Evolutionary conservation across 2,329 filamentous ascomycete genomes (phyloP).

Genomic region (Diplodia seriata): DNA sequence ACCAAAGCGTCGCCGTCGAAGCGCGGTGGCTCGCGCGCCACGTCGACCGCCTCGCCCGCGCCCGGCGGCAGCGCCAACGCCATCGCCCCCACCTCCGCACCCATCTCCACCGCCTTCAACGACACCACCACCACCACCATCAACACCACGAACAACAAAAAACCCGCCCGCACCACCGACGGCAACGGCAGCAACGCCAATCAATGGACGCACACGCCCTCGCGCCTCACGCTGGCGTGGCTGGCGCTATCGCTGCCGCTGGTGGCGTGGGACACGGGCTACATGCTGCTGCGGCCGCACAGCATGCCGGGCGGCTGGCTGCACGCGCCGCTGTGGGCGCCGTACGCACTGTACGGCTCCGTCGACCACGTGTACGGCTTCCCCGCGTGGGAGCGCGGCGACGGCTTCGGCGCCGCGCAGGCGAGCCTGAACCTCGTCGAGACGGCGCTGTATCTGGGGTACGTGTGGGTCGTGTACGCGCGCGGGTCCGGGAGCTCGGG

Average conservation of each 20-base stretch:
- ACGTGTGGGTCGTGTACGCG: conserved; percentile 61
- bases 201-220: conserved; percentile 67
- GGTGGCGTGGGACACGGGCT: conserved; percentile 80
- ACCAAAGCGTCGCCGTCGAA: conserved; percentile 43
- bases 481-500: conserved; percentile 33
- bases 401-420: conserved; percentile 82
- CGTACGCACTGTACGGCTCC: conserved; percentile 80
- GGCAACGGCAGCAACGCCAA: too few species aligned
- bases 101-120: conserved; percentile 8
- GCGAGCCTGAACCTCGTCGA: conserved; percentile 72
- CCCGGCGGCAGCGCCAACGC: conserved; percentile 3
- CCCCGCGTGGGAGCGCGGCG: conserved; percentile 69
- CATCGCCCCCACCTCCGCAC: not conserved
- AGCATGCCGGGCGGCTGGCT: conserved; percentile 78
- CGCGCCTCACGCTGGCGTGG: conserved; percentile 70
- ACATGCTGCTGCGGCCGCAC: conserved; percentile 79
- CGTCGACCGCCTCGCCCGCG: conserved; percentile 41
- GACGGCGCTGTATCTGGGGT: conserved; percentile 69
- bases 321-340: conserved; percentile 75
- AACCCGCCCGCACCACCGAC: conserved; percentile 39
- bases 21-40: conserved; percentile 39
- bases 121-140: not conserved
- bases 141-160: conserved; percentile 33
- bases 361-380: conserved; percentile 85
- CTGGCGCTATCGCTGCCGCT: conserved; percentile 76